Evolutionary conservation across 192 early-diverging fungal species (phyloP).

Genomic region (Linnemannia zychae): DNA sequence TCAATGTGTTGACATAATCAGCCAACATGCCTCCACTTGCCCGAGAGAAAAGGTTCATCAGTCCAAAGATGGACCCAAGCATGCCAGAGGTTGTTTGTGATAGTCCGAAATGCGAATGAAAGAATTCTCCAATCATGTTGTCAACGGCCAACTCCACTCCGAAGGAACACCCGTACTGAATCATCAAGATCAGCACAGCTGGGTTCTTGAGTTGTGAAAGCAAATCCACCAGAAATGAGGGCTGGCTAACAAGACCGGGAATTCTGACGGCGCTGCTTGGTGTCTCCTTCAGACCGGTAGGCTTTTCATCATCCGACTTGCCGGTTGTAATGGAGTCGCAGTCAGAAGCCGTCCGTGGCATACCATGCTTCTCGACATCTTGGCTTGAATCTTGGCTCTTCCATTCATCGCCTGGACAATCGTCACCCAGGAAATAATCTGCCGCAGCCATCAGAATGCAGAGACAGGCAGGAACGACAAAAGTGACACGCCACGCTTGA

Average conservation of each 20-base stretch:
- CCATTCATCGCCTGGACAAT: constrained; percentile 59
- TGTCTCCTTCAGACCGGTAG: not conserved
- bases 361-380: constrained; percentile 34
- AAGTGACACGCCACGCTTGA: constrained; percentile 64
- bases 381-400: not conserved
- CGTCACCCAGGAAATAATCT: constrained; percentile 58
- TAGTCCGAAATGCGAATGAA: constrained; percentile 58
- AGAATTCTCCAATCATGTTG: constrained; percentile 66
- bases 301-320: constrained; percentile 10
- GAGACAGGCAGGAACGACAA: constrained; percentile 57
- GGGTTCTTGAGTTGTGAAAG: constrained; percentile 42
- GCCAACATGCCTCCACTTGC: constrained; percentile 70
- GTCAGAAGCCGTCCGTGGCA: constrained; percentile 23
- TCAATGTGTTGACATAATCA: constrained; percentile 55
- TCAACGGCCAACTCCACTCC: constrained; percentile 76
- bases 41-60: constrained; percentile 77
- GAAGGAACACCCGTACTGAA: constrained; percentile 74
- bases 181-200: constrained; percentile 62
- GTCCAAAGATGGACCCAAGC: constrained; percentile 72
- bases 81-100: constrained; percentile 56
- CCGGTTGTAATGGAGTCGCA: constrained; percentile 9
- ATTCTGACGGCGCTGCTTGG: not conserved
- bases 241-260: not conserved
- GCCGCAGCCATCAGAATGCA: constrained; percentile 45
- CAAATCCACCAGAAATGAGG: constrained; percentile 14